Evolutionary conservation across 441 rosid genomes (phyloP), one percentile per base, ranked within the genome.

Genomic region (Gossypium gossypioides): DNA sequence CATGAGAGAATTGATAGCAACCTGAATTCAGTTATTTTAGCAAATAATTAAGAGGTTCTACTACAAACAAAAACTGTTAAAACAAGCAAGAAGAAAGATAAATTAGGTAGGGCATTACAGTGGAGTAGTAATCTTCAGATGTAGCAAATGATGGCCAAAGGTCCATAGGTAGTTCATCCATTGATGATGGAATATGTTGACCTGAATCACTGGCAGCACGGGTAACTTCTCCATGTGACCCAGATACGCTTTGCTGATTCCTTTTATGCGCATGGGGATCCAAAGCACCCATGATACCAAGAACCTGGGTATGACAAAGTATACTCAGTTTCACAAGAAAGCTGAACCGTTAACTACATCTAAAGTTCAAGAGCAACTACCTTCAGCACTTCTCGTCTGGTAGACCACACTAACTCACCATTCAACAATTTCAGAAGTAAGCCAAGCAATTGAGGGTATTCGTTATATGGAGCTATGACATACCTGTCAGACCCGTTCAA

Each of bases 241-340:
- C 97, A 71, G 92, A 86, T 75, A 87, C 71, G 61, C 80, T 84
- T 75, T 84, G 96, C 74, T 96, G 99, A 85, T 93, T 96, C 77
- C 88, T 84, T 83, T 96, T 96, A 80, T 93, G 96, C 18, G 78
- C 87, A 86, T 91, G 97, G 55, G 99, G 99, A 88, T 96, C 98
- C 81, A 96, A 80, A 80, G 99, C 99, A 74, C 97, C 99, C 94
- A 96, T 91, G 73, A 96, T 96, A 72, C 99, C 99, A 72, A 96
- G 97, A 65, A 96, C 99, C 99, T 96, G 86, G 75, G 25, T 64
- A 19, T 71, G 72, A 69, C 65, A 68, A 70, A 78, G 69, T 51
- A 61, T 57, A 68, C 12, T 73, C 74, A 60, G 74, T 78, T 81
- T 72, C 68, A 76, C 46, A 59, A 62, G 50, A 44, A 48, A 76